Conservation (phyloP, 345 rosid species). For the Lenwebbia sp. region DNA sequence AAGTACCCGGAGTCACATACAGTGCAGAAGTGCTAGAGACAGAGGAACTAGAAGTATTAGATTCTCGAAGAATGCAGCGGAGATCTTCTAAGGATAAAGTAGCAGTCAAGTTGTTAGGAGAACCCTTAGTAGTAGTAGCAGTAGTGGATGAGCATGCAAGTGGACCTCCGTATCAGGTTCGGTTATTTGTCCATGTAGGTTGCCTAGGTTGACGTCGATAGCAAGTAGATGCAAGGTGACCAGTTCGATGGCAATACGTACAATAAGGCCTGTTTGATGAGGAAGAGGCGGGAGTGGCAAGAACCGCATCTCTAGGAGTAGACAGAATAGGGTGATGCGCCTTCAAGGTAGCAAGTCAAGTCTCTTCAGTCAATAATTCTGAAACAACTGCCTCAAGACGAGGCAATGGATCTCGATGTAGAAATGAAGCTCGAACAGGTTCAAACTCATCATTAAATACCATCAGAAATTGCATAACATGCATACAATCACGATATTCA, state of each 20-base stretch:
- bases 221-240: not conserved
- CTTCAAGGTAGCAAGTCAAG: no score
- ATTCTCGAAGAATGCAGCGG: not conserved
- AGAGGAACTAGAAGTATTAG: fast-evolving
- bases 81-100: not conserved
- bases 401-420: no score
- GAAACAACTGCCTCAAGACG: no score
- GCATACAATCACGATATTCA: no score
- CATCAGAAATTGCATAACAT: no score
- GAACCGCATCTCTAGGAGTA: no score
- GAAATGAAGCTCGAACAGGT: no score
- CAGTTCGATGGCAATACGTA: fast-evolving
- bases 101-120: not conserved
- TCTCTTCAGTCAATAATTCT: no score
- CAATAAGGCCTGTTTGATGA: not conserved
- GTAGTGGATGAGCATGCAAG: not conserved
- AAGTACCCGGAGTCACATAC: fast-evolving
- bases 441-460: no score
- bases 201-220: fast-evolving
- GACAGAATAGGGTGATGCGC: no score
- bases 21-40: not conserved
- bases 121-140: not conserved
- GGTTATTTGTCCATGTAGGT: not conserved
- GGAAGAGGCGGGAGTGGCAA: no score
- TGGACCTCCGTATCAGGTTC: not conserved